Base-by-base conservation (phyloP, 176 grass and related monocot species). In the Lolium perenne region DNA sequence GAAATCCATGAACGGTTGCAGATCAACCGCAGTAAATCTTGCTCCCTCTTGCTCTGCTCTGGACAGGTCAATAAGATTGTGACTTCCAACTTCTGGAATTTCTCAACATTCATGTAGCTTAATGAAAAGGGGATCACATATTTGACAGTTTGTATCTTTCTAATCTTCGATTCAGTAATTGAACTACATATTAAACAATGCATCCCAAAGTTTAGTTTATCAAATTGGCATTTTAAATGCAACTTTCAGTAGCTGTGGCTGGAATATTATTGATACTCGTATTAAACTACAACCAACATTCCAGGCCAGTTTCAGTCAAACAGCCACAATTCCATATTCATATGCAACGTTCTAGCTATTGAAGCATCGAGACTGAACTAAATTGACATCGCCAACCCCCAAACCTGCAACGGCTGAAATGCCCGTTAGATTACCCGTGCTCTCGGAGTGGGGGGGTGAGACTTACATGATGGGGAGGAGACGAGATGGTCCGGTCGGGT, bases 21-120 rank as follows among this genome's bases (percentile, higher is more conserved):
- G 65, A 56, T 95, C 93, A 56, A 94, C 40, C 86, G 91, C 91
- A 61, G 82, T 95, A 9, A 98, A 45, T 58, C 87, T 58, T 60
- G 84, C 84, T 68, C 95, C 93, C 75, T 98, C 95, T 72, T 95
- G 91, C 78, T 98, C 95, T 91, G 93, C 95, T 89, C 93, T 98
- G 83, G 71, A 62, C 22, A 74, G 3, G 60, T 20, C 23, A 73
- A 91, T 55, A 40, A 15, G 25, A 20, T n/a, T 29, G 6, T 40
- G 26, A 51, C 17, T 76, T 80, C 32, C 12, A 38, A 25, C 60
- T 51, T 62, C 8, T 9, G 15, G 18, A 78, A 83, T 21, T 72
- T 43, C 4, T 43, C 4, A 78, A 20, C 21, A 16, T 71, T 64
- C 83, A 54, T 59, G 62, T 23, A 23, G 45, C 16, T 63, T 15